phyloP scores from a whole-genome alignment of 1,284 basidiomycete species.

The Apiotrichum gracile region DNA sequence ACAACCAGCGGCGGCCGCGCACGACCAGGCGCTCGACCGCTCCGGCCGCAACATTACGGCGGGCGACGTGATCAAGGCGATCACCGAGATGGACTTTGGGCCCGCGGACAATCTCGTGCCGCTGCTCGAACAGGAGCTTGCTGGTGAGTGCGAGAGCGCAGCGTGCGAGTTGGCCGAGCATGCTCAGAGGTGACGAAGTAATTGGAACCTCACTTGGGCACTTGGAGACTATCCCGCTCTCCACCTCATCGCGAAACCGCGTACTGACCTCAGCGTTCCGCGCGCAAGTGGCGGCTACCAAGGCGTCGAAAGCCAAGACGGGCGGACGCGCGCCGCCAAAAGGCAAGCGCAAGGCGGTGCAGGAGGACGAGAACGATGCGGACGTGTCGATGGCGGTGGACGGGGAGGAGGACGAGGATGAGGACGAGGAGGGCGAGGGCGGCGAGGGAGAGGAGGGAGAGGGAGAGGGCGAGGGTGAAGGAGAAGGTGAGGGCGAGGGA shows the following conservation, averaged over 20 bases:
- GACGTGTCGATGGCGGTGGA: constrained; percentile 18
- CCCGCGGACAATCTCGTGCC: constrained; percentile 60
- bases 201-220: too few relatives aligned
- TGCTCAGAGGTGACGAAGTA: neutral
- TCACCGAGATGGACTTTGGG: constrained; percentile 68
- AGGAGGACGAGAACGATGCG: constrained; percentile 7
- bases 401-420: constrained; percentile 40
- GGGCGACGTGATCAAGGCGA: constrained; percentile 77
- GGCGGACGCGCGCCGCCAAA: constrained; percentile 27
- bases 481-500: neutral
- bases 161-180: neutral
- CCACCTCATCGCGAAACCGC: too few relatives aligned
- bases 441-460: constrained; percentile 20
- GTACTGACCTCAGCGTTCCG: constrained; percentile 29
- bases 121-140: constrained; percentile 63
- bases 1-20: constrained; percentile 50
- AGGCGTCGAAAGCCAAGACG: constrained; percentile 32
- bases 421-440: constrained; percentile 15
- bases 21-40: constrained; percentile 74
- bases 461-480: constrained; percentile 16
- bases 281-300: constrained; percentile 18
- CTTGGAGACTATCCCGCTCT: too few relatives aligned
- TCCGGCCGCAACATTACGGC: constrained; percentile 84
- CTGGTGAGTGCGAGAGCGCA: constrained; percentile 52
- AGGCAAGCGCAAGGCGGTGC: constrained; percentile 34